Percentiles rank a stretch among this genome's conserved stretches.
Evolutionary conservation across 176 grass and related monocot genomes (phyloP).

Genomic region (Microstegium vimineum): DNA sequence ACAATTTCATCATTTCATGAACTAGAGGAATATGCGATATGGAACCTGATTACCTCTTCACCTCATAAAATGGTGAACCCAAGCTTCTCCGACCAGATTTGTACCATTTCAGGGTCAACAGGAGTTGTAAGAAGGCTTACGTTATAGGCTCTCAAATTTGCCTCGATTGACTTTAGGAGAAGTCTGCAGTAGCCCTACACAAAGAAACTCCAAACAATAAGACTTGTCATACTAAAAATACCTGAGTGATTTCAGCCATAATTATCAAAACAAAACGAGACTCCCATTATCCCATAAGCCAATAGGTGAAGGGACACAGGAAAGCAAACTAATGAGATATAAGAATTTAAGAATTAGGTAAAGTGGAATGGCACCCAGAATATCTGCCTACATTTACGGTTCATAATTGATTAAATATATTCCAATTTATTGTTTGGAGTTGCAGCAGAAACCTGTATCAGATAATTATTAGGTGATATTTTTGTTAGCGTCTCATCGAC

Average conservation of each 20-base stretch:
- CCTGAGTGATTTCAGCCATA: not conserved
- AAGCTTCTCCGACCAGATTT: conserved; percentile 71
- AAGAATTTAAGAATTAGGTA: not conserved
- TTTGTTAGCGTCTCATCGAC: not conserved
- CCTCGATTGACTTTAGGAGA: conserved; percentile 59
- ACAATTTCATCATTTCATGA: not conserved
- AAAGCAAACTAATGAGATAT: not conserved
- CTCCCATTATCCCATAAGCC: not conserved
- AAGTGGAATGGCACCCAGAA: not conserved
- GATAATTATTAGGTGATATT: not conserved
- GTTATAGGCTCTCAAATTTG: conserved; percentile 38
- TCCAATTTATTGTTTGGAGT: not conserved
- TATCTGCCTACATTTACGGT: not conserved
- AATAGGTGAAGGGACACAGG: not conserved
- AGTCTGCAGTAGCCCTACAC: conserved; percentile 61
- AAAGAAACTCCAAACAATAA: not conserved
- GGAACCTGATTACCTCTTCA: conserved; percentile 42
- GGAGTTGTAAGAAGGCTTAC: conserved; percentile 37
- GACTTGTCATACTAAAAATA: not conserved
- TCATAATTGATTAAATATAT: conserved; percentile 4
- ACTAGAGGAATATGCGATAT: not conserved
- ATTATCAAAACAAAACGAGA: not conserved
- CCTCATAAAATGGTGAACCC: conserved; percentile 63
- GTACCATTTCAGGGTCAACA: conserved; percentile 55
- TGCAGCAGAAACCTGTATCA: not conserved